A percentile compares a stretch with the other conserved stretches of the same genome.
Conservation (phyloP, 805 yeast species). For the Candida pseudofarinosa region DNA sequence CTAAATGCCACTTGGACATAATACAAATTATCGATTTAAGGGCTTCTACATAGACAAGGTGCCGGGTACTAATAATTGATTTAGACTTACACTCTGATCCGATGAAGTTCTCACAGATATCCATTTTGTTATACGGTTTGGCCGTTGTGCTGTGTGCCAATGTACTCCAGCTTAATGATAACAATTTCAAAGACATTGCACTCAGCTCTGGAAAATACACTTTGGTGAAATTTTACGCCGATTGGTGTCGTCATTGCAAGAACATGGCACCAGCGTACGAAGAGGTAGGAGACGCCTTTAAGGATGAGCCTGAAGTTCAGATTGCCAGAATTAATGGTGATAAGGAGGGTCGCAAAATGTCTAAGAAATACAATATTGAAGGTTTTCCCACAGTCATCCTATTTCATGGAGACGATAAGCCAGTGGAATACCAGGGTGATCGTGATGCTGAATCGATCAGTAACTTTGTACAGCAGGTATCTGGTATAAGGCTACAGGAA, state of each 20-base stretch:
- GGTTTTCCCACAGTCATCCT: slow-evolving; percentile 67
- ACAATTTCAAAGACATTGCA: slow-evolving; percentile 52
- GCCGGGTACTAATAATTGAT: too few species aligned
- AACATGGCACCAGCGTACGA: slow-evolving; percentile 49
- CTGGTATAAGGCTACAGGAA: slow-evolving; percentile 21
- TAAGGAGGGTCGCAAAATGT: slow-evolving; percentile 43
- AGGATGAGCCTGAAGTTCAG: slow-evolving; percentile 34
- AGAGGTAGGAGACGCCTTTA: slow-evolving; percentile 29
- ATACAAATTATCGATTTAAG: too few species aligned
- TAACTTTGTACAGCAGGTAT: slow-evolving; percentile 44
- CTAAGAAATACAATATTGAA: slow-evolving; percentile 46
- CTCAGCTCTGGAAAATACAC: slow-evolving; percentile 48
- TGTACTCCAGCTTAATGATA: slow-evolving; percentile 44
- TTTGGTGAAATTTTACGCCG: slow-evolving; percentile 54
- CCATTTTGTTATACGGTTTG: not conserved
- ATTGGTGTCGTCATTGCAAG: slow-evolving; percentile 72
- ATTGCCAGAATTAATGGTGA: slow-evolving; percentile 61
- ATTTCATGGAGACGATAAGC: slow-evolving; percentile 48
- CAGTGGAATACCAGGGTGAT: slow-evolving; percentile 54
- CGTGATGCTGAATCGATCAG: slow-evolving; percentile 49
- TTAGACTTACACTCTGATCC: too few species aligned
- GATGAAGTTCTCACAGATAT: not conserved
- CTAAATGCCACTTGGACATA: not conserved
- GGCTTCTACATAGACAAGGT: too few species aligned
- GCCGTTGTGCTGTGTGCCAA: slow-evolving; percentile 4